A percentile compares a stretch with the other conserved stretches of the same genome.
These are phyloP conservation scores for Batrachochytrium dendrobatidis DNA, from an alignment of 371 early-diverging fungal species.

Conservation along the genomic window DNA sequence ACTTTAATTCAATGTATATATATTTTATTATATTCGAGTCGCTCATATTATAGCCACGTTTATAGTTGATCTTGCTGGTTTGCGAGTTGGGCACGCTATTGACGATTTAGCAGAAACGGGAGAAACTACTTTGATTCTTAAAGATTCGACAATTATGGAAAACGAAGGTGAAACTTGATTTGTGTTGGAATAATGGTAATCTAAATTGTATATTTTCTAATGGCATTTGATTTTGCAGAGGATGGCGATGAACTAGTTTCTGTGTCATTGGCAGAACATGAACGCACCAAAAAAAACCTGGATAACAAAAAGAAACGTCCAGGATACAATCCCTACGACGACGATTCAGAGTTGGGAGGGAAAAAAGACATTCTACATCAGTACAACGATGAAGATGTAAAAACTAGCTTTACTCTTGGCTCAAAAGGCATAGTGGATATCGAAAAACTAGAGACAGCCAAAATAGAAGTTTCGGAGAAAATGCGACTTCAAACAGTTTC, in stretches of 20 bases:
- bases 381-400: conserved; percentile 67
- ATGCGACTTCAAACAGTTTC: conserved; percentile 53
- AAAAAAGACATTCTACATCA: conserved; percentile 65
- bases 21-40: too few relatives aligned
- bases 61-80: conserved; percentile 55
- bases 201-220: neutral
- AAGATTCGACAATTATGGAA: conserved; percentile 71
- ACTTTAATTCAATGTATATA: too few relatives aligned
- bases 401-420: conserved; percentile 33
- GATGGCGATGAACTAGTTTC: conserved; percentile 68
- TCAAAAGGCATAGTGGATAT: conserved; percentile 21
- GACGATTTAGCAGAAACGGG: conserved; percentile 61
- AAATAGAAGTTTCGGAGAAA: conserved; percentile 47
- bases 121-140: conserved; percentile 79
- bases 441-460: conserved; percentile 22
- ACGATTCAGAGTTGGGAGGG: conserved; percentile 56
- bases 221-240: conserved; percentile 26
- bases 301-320: conserved; percentile 69
- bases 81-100: conserved; percentile 70
- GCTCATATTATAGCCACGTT: conserved; percentile 3
- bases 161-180: conserved; percentile 40
- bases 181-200: neutral
- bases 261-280: conserved; percentile 59
- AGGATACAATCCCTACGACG: conserved; percentile 71
- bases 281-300: conserved; percentile 57